Conservation (phyloP, 2,329 filamentous ascomycete genomes). For the Colletotrichum kahawae region DNA sequence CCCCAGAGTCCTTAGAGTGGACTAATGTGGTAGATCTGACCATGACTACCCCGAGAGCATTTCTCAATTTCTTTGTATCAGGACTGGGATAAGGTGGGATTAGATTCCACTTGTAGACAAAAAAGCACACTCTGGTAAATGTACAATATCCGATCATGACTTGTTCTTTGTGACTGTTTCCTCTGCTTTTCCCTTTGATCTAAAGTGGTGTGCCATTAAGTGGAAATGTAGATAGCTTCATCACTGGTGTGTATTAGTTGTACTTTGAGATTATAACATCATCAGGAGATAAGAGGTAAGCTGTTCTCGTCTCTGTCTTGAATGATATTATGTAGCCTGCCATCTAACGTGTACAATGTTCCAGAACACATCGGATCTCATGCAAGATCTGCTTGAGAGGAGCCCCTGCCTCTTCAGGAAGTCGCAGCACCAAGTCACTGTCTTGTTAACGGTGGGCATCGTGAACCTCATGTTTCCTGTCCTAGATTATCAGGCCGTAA, state of each 20-base stretch:
- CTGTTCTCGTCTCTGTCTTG: background rate
- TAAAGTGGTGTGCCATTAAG: background rate
- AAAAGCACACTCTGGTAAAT: conserved; percentile 34
- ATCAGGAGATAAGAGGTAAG: background rate
- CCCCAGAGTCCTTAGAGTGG: conserved; percentile 73
- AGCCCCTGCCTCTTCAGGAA: background rate
- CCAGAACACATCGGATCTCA: background rate
- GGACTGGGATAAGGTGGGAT: conserved; percentile 13
- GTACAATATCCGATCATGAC: conserved; percentile 32
- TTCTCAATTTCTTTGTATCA: conserved; percentile 19
- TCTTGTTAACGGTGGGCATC: background rate
- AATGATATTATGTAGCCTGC: background rate
- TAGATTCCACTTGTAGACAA: conserved; percentile 31
- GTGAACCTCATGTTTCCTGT: background rate
- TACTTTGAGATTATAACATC: background rate
- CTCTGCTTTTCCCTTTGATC: background rate
- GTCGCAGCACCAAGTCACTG: background rate
- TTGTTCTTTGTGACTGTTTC: background rate
- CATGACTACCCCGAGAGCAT: conserved; percentile 1
- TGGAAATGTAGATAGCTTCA: background rate
- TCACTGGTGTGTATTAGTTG: background rate
- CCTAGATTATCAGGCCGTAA: background rate
- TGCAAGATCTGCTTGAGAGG: background rate
- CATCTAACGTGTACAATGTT: background rate
- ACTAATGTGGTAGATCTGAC: conserved; percentile 51